A percentile compares a stretch with the other conserved stretches of the same genome.
These are phyloP conservation scores for Globisporangium splendens DNA, from an alignment of 352 stramenopile species.

Conservation along the genomic window DNA sequence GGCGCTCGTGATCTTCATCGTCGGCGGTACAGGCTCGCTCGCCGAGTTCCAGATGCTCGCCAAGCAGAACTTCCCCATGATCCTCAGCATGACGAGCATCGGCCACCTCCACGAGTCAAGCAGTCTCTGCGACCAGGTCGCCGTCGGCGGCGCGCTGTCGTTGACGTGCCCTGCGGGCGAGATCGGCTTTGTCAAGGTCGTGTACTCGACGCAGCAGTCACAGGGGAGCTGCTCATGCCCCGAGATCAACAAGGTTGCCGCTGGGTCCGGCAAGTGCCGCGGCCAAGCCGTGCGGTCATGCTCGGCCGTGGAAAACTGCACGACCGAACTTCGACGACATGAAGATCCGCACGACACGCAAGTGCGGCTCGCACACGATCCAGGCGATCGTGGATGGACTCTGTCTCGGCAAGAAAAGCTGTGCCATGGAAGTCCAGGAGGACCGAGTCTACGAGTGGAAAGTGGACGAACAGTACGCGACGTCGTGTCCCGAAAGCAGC, in stretches of 20 bases:
- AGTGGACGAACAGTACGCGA: slow-evolving; percentile 31
- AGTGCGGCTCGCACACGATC: slow-evolving; percentile 39
- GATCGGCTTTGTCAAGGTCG: slow-evolving; percentile 73
- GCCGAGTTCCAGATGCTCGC: slow-evolving; percentile 57
- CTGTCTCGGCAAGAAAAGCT: slow-evolving; percentile 68
- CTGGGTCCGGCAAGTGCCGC: slow-evolving; percentile 48
- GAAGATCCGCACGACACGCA: slow-evolving; percentile 35
- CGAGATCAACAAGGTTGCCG: slow-evolving; percentile 59
- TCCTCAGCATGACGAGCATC: slow-evolving; percentile 80
- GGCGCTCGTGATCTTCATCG: slow-evolving; percentile 57
- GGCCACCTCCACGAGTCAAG: slow-evolving; percentile 68
- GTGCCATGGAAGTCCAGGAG: slow-evolving; percentile 63
- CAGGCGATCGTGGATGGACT: slow-evolving; percentile 70
- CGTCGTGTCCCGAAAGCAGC: slow-evolving; percentile 19
- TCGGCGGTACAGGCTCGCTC: slow-evolving; percentile 53
- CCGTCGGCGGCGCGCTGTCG: slow-evolving; percentile 41
- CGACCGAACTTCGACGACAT: slow-evolving; percentile 49
- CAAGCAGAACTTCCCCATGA: slow-evolving; percentile 59
- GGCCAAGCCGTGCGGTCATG: slow-evolving; percentile 25
- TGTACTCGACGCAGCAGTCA: slow-evolving; percentile 60
- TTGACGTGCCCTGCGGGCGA: slow-evolving; percentile 64
- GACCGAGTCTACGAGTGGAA: slow-evolving; percentile 55
- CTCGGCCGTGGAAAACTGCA: slow-evolving; percentile 15
- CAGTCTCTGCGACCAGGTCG: slow-evolving; percentile 65
- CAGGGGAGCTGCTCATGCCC: slow-evolving; percentile 70